A percentile compares a stretch with the other conserved stretches of the same genome.
Evolutionary conservation across 352 stramenopile species (phyloP).

Genomic region (Globisporangium uncinulatum): DNA sequence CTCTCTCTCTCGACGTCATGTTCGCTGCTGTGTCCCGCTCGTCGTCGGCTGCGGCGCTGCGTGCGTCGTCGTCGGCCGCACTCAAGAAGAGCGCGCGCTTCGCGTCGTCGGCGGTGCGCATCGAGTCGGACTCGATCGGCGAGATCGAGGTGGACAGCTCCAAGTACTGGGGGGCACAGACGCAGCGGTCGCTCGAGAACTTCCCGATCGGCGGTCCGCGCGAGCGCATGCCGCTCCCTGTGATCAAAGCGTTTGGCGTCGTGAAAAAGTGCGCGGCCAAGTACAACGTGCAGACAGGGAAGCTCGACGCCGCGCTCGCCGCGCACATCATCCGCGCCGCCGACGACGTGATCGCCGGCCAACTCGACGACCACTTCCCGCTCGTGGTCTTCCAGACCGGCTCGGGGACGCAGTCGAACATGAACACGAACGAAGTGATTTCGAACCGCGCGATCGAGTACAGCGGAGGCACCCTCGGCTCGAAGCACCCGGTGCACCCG

Average conservation of each 20-base stretch:
- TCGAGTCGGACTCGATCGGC: slow-evolving; percentile 78
- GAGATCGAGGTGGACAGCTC: slow-evolving; percentile 73
- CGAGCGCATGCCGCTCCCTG: slow-evolving; percentile 91
- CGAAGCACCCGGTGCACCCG: slow-evolving; percentile 81
- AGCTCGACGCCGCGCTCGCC: slow-evolving; percentile 71
- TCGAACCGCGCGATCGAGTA: slow-evolving; percentile 67
- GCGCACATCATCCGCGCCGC: slow-evolving; percentile 90
- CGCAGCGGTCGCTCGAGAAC: slow-evolving; percentile 94
- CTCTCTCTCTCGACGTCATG: slow-evolving; percentile 2
- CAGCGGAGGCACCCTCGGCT: slow-evolving; percentile 37
- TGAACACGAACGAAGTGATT: slow-evolving; percentile 79
- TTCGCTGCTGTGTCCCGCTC: slow-evolving; percentile 18
- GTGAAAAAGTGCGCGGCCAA: slow-evolving; percentile 94
- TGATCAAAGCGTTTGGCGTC: slow-evolving; percentile 92
- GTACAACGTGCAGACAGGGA: slow-evolving; percentile 88
- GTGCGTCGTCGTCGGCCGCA: slow-evolving; percentile 18
- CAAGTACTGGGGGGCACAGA: slow-evolving; percentile 93
- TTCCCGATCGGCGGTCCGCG: slow-evolving; percentile 91
- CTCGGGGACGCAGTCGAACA: slow-evolving; percentile 72
- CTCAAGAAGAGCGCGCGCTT: slow-evolving; percentile 24
- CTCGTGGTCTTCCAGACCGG: slow-evolving; percentile 79
- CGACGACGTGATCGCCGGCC: slow-evolving; percentile 90
- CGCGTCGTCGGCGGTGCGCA: slow-evolving; percentile 35
- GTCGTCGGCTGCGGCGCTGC: slow-evolving; percentile 14
- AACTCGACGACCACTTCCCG: slow-evolving; percentile 95